Conservation (phyloP, 371 early-diverging fungal species). For the Zopfochytrium polystomum region DNA sequence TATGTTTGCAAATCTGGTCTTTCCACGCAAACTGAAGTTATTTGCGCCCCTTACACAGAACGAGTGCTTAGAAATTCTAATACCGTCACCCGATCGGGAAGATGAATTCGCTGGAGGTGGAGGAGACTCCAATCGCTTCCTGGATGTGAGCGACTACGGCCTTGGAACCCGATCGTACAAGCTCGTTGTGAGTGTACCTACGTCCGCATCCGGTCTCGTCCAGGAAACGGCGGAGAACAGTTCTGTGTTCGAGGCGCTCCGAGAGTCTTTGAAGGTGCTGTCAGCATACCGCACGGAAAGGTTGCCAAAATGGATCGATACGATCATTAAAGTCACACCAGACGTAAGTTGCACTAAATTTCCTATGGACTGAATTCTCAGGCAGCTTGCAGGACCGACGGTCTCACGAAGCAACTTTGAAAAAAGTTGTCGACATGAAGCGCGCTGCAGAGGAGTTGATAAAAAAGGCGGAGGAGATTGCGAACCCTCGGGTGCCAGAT, state of each 20-base stretch:
- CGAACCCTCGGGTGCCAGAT: too few relatives aligned
- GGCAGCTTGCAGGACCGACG: not conserved
- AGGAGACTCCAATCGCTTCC: too few relatives aligned
- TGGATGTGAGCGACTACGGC: too few relatives aligned
- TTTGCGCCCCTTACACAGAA: too few relatives aligned
- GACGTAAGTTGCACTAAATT: not conserved
- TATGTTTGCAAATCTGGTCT: too few relatives aligned
- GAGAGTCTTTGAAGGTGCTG: slow-evolving; percentile 16
- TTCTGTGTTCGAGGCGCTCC: slow-evolving; percentile 20
- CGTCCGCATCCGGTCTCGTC: not conserved
- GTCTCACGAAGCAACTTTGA: not conserved
- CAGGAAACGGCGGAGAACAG: slow-evolving; percentile 17
- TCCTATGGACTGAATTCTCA: not conserved
- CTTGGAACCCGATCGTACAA: slow-evolving; percentile 14
- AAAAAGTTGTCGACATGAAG: not conserved
- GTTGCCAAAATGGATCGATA: too few relatives aligned
- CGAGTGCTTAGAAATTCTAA: too few relatives aligned
- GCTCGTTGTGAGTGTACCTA: slow-evolving; percentile 10
- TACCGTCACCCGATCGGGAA: too few relatives aligned
- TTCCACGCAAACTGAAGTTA: too few relatives aligned
- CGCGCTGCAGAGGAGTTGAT: not conserved
- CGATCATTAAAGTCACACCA: too few relatives aligned
- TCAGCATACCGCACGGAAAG: too few relatives aligned
- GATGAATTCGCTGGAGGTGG: too few relatives aligned
- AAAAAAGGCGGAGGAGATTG: not conserved